phyloP scores from a whole-genome alignment of 176 grass and related monocot genomes.

The Triticum dicoccoides region DNA sequence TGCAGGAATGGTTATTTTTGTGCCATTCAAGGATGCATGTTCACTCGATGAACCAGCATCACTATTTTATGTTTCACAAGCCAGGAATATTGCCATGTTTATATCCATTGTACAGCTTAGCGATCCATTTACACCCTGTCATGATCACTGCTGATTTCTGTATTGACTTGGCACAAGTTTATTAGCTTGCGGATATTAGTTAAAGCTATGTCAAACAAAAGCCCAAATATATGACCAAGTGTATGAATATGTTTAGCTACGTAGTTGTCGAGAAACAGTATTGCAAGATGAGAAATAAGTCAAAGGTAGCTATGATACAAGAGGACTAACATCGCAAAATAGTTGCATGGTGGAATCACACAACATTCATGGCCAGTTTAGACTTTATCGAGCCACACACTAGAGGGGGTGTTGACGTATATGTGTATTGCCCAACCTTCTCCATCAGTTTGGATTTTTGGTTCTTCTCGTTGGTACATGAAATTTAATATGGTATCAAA shows the following conservation, averaged over 20 bases:
- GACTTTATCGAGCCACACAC: not conserved
- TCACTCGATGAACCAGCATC: not conserved
- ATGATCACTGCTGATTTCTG: not conserved
- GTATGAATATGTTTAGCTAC: not conserved
- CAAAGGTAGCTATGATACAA: not conserved
- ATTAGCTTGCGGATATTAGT: slow-evolving; percentile 1
- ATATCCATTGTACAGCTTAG: slow-evolving; percentile 1
- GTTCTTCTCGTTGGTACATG: not conserved
- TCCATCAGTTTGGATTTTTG: not conserved
- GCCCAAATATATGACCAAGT: slow-evolving; percentile 3
- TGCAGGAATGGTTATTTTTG: not conserved
- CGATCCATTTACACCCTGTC: not conserved
- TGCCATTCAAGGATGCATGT: slow-evolving; percentile 3
- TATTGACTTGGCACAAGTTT: not conserved
- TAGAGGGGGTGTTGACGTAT: not conserved
- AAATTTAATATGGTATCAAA: not conserved
- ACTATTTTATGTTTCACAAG: slow-evolving; percentile 16
- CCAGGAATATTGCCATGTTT: slow-evolving; percentile 6
- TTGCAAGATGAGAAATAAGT: not conserved
- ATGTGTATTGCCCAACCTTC: not conserved
- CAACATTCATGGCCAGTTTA: not conserved
- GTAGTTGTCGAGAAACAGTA: not conserved
- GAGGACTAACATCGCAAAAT: not conserved
- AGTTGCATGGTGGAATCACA: not conserved
- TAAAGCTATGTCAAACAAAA: slow-evolving; percentile 3